These are phyloP conservation scores for Fraxinus ornus DNA, from an alignment of 305 asterid genomes.

Conservation along the genomic window DNA sequence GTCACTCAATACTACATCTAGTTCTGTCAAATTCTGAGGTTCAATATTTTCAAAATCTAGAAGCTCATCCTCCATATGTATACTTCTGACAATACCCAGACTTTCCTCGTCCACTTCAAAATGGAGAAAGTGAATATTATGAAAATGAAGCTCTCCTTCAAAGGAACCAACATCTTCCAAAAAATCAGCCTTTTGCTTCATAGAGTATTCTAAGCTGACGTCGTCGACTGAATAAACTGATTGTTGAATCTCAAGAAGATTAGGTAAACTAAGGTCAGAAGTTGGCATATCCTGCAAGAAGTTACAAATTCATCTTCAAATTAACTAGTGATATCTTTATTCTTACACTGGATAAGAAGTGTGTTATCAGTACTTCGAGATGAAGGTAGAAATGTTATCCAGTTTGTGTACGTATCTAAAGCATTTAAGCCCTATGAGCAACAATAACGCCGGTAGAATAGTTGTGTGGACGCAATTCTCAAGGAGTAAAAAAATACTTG, in stretches of 20 bases:
- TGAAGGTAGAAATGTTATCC: not conserved
- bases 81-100: slow-evolving; percentile 41
- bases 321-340: slow-evolving; percentile 15
- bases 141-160: slow-evolving; percentile 39
- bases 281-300: slow-evolving; percentile 59
- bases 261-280: slow-evolving; percentile 46
- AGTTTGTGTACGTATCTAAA: slow-evolving; percentile 10
- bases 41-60: slow-evolving; percentile 47
- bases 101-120: slow-evolving; percentile 66
- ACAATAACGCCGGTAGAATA: slow-evolving; percentile 17
- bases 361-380: not conserved
- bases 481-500: slow-evolving; percentile 13
- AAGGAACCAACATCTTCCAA: slow-evolving; percentile 52
- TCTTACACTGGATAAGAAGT: slow-evolving; percentile 2
- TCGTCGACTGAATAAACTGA: slow-evolving; percentile 63
- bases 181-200: slow-evolving; percentile 46
- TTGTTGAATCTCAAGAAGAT: slow-evolving; percentile 51
- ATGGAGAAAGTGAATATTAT: slow-evolving; percentile 47
- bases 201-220: slow-evolving; percentile 37
- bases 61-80: slow-evolving; percentile 39
- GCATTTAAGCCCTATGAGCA: not conserved
- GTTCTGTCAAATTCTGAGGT: slow-evolving; percentile 41
- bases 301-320: slow-evolving; percentile 13
- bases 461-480: not conserved
- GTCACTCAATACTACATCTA: slow-evolving; percentile 29